Conservation (phyloP, 2,329 filamentous ascomycete species). For the Penicillium sp. region DNA sequence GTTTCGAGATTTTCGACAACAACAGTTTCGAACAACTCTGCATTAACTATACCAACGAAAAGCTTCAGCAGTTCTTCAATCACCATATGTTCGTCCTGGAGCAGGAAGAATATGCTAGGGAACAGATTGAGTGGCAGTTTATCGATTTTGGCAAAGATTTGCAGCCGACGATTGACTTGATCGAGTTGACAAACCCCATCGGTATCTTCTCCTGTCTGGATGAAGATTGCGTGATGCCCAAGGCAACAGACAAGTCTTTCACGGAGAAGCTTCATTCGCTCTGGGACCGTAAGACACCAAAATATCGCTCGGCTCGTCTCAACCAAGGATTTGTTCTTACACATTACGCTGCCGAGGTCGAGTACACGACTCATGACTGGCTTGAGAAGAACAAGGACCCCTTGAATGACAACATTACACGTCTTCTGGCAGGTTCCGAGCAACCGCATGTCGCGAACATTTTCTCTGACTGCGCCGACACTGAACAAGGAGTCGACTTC, state of each 20-base stretch:
- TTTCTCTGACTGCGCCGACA: conserved; percentile 85
- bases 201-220: conserved; percentile 98
- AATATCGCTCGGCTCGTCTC: conserved; percentile 86
- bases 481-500: conserved; percentile 70
- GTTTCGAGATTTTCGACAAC: conserved; percentile 97
- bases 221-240: conserved; percentile 98
- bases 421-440: conserved; percentile 78
- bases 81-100: conserved; percentile 99
- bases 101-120: conserved; percentile 95
- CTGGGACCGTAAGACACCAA: conserved; percentile 94
- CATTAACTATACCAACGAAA: conserved; percentile 99
- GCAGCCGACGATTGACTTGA: conserved; percentile 96
- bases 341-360: conserved; percentile 96
- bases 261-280: conserved; percentile 96
- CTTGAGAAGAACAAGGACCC: conserved; percentile 99
- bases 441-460: conserved; percentile 82
- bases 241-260: conserved; percentile 94
- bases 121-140: conserved; percentile 99
- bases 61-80: conserved; percentile 99
- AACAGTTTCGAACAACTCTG: conserved; percentile 99
- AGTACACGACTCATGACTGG: conserved; percentile 95
- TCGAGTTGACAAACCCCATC: conserved; percentile 94
- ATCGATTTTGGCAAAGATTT: conserved; percentile 98
- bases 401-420: conserved; percentile 93
- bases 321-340: conserved; percentile 94